phyloP scores from a whole-genome alignment of 345 rosid species.

The Eucalyptus curtisii region DNA sequence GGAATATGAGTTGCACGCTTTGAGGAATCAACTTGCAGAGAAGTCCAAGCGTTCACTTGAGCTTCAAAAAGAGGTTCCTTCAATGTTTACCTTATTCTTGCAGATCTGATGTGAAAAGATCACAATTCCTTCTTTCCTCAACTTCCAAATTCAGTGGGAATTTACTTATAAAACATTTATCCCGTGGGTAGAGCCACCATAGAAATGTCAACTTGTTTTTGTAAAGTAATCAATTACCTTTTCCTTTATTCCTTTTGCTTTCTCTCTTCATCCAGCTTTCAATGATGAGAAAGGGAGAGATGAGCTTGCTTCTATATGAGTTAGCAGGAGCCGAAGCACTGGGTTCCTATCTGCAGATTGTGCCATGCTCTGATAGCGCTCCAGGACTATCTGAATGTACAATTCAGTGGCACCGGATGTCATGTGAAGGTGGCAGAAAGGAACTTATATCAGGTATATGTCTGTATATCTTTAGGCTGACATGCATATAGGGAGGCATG shows the following conservation, averaged over 20 bases:
- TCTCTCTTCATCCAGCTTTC: conserved; percentile 35
- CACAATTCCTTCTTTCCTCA: not conserved
- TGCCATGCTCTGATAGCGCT: conserved; percentile 51
- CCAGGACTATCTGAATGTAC: conserved; percentile 69
- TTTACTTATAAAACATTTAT: not conserved
- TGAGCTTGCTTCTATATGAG: conserved; percentile 36
- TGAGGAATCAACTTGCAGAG: conserved; percentile 73
- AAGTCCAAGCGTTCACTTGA: conserved; percentile 60
- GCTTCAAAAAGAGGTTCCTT: conserved; percentile 62
- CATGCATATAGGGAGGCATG: not conserved
- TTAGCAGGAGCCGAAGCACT: conserved; percentile 76
- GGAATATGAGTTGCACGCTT: conserved; percentile 81
- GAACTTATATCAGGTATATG: conserved; percentile 81
- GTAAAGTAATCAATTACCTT: not conserved
- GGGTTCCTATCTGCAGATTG: conserved; percentile 71
- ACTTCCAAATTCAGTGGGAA: not conserved
- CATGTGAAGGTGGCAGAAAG: conserved; percentile 62
- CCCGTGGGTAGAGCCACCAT: not conserved
- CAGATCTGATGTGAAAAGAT: not conserved
- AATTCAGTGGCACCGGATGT: conserved; percentile 81
- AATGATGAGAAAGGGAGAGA: conserved; percentile 47
- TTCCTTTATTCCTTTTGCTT: not conserved
- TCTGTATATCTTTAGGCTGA: not conserved
- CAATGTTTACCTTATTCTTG: not conserved
- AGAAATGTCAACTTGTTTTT: not conserved